Percentiles rank a stretch among this genome's conserved stretches.
Evolutionary conservation across 345 rosid genomes (phyloP).

Genomic region (Mallotus nudiflorus): DNA sequence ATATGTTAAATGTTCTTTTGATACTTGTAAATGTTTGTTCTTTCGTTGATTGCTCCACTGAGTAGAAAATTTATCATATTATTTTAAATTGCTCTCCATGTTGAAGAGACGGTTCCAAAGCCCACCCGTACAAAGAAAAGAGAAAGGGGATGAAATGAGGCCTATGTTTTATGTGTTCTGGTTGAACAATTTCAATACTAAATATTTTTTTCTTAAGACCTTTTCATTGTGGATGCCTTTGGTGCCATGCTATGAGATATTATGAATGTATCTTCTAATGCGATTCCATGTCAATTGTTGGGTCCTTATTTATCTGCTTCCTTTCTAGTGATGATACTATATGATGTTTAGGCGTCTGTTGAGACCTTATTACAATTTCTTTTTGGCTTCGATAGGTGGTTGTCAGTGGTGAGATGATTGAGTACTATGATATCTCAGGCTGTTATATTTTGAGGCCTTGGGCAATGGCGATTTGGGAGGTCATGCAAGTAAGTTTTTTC

Average conservation of each 20-base stretch:
- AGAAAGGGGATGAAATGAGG: no score
- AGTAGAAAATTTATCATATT: background rate
- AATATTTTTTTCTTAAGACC: no score
- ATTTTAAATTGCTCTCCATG: no score
- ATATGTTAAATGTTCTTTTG: background rate
- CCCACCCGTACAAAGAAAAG: no score
- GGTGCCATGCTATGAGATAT: background rate
- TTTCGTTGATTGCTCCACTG: background rate
- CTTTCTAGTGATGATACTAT: background rate
- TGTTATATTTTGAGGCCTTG: slow-evolving; percentile 97
- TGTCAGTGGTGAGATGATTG: slow-evolving; percentile 90
- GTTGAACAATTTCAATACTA: no score
- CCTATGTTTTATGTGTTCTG: no score
- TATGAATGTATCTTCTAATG: no score
- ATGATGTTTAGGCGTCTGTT: no score
- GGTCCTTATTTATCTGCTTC: background rate
- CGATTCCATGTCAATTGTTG: background rate
- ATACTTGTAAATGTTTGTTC: background rate
- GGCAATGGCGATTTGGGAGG: slow-evolving; percentile 96
- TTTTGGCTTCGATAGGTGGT: slow-evolving; percentile 56
- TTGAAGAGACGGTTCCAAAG: no score
- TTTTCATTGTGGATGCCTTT: no score
- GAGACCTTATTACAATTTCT: background rate
- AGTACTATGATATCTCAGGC: slow-evolving; percentile 95
- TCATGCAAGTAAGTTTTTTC: slow-evolving; percentile 69